Base-by-base conservation (phyloP, 805 yeast species). In the Monosporozyma servazzii region DNA sequence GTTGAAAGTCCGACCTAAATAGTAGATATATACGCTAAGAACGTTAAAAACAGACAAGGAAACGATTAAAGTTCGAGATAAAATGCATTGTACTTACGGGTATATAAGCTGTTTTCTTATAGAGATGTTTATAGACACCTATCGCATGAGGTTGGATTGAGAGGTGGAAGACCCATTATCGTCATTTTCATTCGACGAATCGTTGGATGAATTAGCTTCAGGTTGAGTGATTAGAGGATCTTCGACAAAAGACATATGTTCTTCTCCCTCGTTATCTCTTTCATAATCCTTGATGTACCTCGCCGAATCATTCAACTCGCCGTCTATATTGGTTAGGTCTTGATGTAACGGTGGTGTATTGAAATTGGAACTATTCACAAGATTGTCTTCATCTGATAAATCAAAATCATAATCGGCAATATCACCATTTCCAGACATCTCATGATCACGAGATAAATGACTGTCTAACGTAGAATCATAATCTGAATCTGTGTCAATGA, bases 401-500 rank as follows among this genome's bases (percentile, higher is more conserved):
- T 67, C 70, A 47, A 67, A 66, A 46, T 67, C 67, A 49, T 63
- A 62, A 53, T 66, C 68, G 31, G 60, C 68, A 6, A 59, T 49
- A 18, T 62, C 63, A 2, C 49, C 58, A 15, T 53, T 55, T 18
- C 57, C 59, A 6, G 49, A 13, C 29, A 51, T 33, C 20, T 51
- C 48, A 13, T 53, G 54, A 17, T 50, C 45, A 2, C 61, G 49
- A 21, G 52, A 56, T 2, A 54, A 18, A n/a, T 55, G 54, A 33
- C 55, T 56, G 30, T 62, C 66, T 29, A 60, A 45, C 2, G 67
- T 60, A 2, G 65, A 63, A 37, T 69, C 71, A 45, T 65, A 66
- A 30, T 70, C 72, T 8, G 72, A 67, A 45, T 83, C 86, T 7
- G 85, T 84, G 18, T 82, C 84, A 45, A 86, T 86, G 46, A 85